Evolutionary conservation across 176 grass and related monocot genomes (phyloP).

Genomic region (Ananas comosus): DNA sequence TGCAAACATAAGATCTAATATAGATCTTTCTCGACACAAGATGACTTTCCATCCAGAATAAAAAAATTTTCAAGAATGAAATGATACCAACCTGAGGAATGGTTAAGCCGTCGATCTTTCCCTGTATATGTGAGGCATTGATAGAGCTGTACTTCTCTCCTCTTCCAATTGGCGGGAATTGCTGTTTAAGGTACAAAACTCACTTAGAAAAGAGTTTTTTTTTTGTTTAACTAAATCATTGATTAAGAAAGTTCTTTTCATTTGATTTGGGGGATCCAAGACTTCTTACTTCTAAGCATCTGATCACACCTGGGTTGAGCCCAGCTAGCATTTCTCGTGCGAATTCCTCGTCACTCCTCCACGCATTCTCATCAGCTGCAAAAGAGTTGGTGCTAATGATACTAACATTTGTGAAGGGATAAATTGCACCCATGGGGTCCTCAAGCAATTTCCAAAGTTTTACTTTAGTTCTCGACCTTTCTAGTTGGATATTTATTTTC

Average conservation of each 20-base stretch:
- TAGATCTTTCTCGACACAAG: neutral
- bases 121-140: conserved; percentile 24
- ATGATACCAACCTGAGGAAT: conserved; percentile 24
- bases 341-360: conserved; percentile 88
- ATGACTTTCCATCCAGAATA: neutral
- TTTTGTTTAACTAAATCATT: neutral
- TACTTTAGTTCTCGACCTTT: no score
- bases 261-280: neutral
- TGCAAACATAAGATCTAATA: neutral
- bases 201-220: conserved; percentile 5
- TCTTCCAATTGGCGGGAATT: conserved; percentile 49
- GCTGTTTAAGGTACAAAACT: conserved; percentile 22
- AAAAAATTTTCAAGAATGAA: no score
- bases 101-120: conserved; percentile 35
- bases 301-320: conserved; percentile 67
- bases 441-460: no score
- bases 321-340: conserved; percentile 84
- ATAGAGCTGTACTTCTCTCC: conserved; percentile 47
- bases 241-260: conserved; percentile 3
- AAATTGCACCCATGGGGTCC: no score
- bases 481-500: no score
- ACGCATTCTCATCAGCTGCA: conserved; percentile 55
- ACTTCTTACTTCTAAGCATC: conserved; percentile 40
- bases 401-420: neutral
- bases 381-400: neutral